Conservation (phyloP, 2,329 filamentous ascomycete species). For the Scedosporium dehoogii region DNA sequence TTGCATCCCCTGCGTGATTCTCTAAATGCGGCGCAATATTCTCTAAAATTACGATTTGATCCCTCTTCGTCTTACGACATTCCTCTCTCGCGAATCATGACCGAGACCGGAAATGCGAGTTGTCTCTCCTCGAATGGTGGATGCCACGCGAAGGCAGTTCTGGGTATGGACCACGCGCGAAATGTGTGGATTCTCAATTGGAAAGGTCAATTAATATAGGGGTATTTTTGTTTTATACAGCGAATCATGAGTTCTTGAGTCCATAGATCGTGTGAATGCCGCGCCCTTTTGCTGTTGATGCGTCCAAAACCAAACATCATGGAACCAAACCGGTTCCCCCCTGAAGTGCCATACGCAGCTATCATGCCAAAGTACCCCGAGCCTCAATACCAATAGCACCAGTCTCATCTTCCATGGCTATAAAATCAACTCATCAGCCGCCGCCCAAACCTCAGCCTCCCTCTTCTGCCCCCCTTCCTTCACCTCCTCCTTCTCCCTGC, state of each 20-base stretch:
- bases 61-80: no score
- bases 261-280: not conserved
- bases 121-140: no score
- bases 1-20: slow-evolving; percentile 43
- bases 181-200: no score
- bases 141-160: no score
- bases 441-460: slow-evolving; percentile 30
- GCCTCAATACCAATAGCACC: not conserved
- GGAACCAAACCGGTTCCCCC: not conserved
- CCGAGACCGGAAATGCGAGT: no score
- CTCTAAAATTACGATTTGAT: not conserved
- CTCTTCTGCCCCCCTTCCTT: slow-evolving; percentile 12
- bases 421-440: slow-evolving; percentile 21
- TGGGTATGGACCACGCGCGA: no score
- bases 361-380: not conserved
- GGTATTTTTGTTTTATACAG: not conserved
- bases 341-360: not conserved
- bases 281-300: not conserved
- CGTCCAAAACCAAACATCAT: not conserved
- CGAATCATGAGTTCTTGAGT: not conserved
- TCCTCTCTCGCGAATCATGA: no score
- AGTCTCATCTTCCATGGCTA: not conserved
- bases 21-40: slow-evolving; percentile 13
- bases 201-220: not conserved
- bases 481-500: slow-evolving; percentile 11